phyloP scores from a whole-genome alignment of 1,139 yeast species.

The Blastobotrys elegans region DNA sequence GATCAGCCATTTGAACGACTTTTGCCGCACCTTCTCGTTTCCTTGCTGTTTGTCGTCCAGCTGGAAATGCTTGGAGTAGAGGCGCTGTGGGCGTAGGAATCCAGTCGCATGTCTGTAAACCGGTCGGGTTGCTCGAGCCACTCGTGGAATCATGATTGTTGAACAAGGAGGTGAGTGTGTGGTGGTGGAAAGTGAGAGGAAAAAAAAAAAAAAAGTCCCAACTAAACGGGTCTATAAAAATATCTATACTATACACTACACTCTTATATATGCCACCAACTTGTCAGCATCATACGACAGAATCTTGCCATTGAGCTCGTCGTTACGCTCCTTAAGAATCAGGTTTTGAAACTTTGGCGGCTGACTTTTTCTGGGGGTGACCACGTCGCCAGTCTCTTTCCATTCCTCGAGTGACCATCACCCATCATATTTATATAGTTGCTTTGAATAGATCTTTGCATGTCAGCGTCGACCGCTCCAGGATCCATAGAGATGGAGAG shows the following conservation, averaged over 20 bases:
- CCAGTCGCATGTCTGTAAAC: background rate
- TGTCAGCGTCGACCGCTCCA: constrained; percentile 84
- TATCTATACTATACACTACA: too few relatives aligned
- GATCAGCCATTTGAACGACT: constrained; percentile 15
- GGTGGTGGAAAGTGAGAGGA: background rate
- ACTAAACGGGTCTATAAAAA: too few relatives aligned
- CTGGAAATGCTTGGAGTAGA: constrained; percentile 3
- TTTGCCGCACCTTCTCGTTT: constrained; percentile 6
- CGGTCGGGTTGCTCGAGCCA: background rate
- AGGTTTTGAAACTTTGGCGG: too few relatives aligned
- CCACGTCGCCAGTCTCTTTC: too few relatives aligned
- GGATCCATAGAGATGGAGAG: constrained; percentile 76
- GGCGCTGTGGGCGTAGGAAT: background rate
- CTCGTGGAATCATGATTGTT: background rate
- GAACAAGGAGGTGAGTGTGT: background rate
- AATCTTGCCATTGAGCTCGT: too few relatives aligned
- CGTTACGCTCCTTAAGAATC: too few relatives aligned
- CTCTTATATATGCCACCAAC: too few relatives aligned
- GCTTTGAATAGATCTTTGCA: constrained; percentile 77
- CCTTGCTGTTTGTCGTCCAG: constrained; percentile 7
- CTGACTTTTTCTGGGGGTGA: too few relatives aligned
- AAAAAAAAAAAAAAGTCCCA: too few relatives aligned
- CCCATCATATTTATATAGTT: constrained; percentile 51
- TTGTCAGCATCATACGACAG: too few relatives aligned
- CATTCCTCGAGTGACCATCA: constrained; percentile 36